Base-by-base conservation (phyloP, 305 asterid genomes). In the Salvia sclarea region DNA sequence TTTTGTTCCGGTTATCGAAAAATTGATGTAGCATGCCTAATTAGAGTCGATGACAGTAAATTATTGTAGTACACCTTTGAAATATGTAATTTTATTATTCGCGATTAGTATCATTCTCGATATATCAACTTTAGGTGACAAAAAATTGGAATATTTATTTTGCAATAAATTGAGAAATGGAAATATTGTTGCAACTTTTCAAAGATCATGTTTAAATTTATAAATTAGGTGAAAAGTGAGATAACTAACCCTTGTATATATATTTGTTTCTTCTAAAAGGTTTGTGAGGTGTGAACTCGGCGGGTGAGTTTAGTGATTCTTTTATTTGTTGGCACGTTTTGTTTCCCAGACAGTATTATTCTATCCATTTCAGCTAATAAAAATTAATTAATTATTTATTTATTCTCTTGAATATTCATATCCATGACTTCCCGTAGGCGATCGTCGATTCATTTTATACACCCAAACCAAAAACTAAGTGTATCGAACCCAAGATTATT, bases 271-370 rank as follows among this genome's bases (percentile, higher is more conserved):
- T 43, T 13, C 24, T 18, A 9, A 10, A 28, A 48, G 64, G 77
- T 2, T 8, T 35, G 45, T 47, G 62, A 59, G 41, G 0, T 30
- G 40, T 30, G 65, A 44, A 45, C 7, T 0, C 17, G 8, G 25
- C 28, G 72, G 81, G 78, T 78, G 79, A 78, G 57, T 20, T 66
- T 74, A 81, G 82, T 17, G 79, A 82, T 79, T 59, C 89, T 76
- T 82, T 78, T 63, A 83, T 73, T 76, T 80, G 82, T 70, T 69
- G 77, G 81, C 90, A 85, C 86, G 88, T 85, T 87, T 80, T 75
- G 80, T 74, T 66, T 70, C 59, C 55, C 58, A 45, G 68, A 16
- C 67, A 66, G 65, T 61, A 75, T 47, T 70, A 66, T 72, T 75
- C 61, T 44, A 22, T 73, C 73, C 71, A 66, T 17, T 68, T 54